Conservation (phyloP, 139 green algal genomes). For the Closterium sp. region DNA sequence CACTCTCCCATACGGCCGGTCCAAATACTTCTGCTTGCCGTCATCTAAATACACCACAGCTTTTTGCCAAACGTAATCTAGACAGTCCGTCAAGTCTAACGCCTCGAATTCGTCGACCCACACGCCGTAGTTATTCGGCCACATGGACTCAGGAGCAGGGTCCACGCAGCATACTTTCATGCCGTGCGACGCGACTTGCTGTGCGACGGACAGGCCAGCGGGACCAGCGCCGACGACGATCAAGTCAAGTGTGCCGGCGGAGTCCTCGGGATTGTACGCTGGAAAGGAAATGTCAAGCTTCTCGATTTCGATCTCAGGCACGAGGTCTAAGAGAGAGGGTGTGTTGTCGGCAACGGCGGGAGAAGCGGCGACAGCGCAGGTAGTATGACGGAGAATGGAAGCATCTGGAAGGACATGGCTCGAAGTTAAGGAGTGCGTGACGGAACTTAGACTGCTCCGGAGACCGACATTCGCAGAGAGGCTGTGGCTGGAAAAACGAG, state of each 20-base stretch:
- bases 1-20: conserved; percentile 83
- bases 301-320: conserved; percentile 10
- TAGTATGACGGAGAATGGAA: not conserved
- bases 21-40: conserved; percentile 54
- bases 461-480: not conserved
- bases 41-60: conserved; percentile 85
- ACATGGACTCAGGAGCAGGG: conserved; percentile 72
- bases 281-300: not conserved
- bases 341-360: not conserved
- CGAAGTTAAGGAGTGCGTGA: not conserved
- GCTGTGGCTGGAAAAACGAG: not conserved
- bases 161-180: conserved; percentile 83
- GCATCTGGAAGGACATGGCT: not conserved
- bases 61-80: conserved; percentile 70
- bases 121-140: conserved; percentile 98
- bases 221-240: conserved; percentile 86
- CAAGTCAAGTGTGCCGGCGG: conserved; percentile 71
- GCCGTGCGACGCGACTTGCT: conserved; percentile 52
- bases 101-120: conserved; percentile 97
- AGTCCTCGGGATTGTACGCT: not conserved
- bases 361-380: not conserved
- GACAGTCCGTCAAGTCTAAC: conserved; percentile 68
- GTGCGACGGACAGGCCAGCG: conserved; percentile 77
- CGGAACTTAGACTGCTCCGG: not conserved
- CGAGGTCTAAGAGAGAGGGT: not conserved